Evolutionary conservation across 2,329 filamentous ascomycete species (phyloP).

Genomic region (Exophiala alcalophila): DNA sequence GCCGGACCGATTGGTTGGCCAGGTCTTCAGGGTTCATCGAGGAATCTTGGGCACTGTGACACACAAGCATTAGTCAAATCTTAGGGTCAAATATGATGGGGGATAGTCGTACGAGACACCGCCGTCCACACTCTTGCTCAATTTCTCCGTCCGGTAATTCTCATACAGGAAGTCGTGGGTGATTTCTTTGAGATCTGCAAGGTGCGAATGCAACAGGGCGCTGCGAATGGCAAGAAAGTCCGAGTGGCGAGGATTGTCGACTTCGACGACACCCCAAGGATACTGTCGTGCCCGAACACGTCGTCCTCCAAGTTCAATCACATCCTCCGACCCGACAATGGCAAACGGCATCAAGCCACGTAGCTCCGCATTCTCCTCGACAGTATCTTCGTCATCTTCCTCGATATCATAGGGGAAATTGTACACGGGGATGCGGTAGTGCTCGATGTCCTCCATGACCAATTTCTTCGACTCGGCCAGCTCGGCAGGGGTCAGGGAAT

Average conservation of each 20-base stretch:
- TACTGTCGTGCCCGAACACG: conserved; percentile 94
- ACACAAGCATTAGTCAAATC: conserved; percentile 23
- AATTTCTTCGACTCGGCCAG: conserved; percentile 99
- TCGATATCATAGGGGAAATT: conserved; percentile 99
- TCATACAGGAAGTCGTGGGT: conserved; percentile 99
- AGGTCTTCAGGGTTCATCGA: conserved; percentile 98
- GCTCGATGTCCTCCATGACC: conserved; percentile 99
- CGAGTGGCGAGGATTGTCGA: conserved; percentile 97
- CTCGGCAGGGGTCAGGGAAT: conserved; percentile 93
- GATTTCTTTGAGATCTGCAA: conserved; percentile 98
- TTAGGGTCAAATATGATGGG: conserved; percentile 16
- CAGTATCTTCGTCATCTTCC: conserved; percentile 98
- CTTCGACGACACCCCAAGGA: conserved; percentile 98
- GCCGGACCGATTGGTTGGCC: conserved; percentile 91
- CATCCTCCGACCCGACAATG: conserved; percentile 95
- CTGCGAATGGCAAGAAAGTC: conserved; percentile 98
- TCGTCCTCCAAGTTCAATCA: conserved; percentile 88
- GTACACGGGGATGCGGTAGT: conserved; percentile 99
- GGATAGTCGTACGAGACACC: conserved; percentile 73
- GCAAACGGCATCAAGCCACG: conserved; percentile 98
- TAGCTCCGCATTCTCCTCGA: conserved; percentile 97
- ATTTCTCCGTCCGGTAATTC: conserved; percentile 99
- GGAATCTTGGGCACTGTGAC: conserved; percentile 60
- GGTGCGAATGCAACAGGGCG: conserved; percentile 92
- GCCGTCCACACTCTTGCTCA: conserved; percentile 97